Base-by-base conservation (phyloP, 176 grass and related monocot species). In the Juncus effusus region DNA sequence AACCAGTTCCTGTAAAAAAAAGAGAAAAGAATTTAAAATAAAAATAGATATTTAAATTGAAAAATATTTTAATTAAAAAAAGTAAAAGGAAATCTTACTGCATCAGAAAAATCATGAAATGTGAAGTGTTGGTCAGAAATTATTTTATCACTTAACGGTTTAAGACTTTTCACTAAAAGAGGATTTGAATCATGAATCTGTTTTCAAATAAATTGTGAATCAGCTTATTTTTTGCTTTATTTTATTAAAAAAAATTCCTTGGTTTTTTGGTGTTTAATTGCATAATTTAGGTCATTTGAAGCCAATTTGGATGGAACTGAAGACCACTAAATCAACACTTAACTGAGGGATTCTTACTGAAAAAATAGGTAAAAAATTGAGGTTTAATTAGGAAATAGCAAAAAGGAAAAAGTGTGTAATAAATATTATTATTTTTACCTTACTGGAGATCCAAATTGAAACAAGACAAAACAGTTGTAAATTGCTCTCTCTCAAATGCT, bases 71-170 rank as follows among this genome's bases (percentile, higher is more conserved):
- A 65, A 3, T 52, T 74, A 82, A 7, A 13, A 19, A 51, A 28
- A 42, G 15, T 7, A 38, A 53, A 63, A 16, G 38, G 16, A 13
- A 56, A 61, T 80, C 84, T 73, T 70, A 91, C 93, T 0, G 85
- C 87, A 41, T 72, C 57, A 16, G 63, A 73, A 13, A 91, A 91
- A 86, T 96, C 87, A 2, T 73, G 66, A 51, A 76, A 81, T 9
- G 85, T 96, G 82, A 96, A 96, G 78, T 96, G 87, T 78, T 91
- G 87, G 16, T 96, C 85, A 5, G 41, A 52, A 11, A 96, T 91
- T 74, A 89, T 53, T 56, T 60, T 79, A 39, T 89, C 93, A 28
- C 81, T 74, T 56, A 96, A 72, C 16, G 87, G 79, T 76, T 96
- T 91, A 56, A 96, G 79, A 67, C 72, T 96, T 71, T 81, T 96